Base-by-base conservation (phyloP, 2,329 filamentous ascomycete species). In the Bipolaris oryzae region DNA sequence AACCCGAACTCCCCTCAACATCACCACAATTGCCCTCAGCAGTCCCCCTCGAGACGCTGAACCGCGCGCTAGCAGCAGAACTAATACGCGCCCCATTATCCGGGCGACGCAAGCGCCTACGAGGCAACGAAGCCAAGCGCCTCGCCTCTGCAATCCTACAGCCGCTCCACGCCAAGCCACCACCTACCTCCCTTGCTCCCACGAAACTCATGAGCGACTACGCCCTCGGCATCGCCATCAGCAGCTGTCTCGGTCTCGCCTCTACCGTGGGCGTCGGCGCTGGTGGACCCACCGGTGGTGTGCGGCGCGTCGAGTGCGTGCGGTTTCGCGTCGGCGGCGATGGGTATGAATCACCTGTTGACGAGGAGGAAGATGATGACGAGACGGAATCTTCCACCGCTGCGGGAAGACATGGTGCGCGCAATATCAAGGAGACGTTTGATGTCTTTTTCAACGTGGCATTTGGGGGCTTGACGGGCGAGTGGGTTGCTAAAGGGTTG, bases 61-160 rank as follows among this genome's bases (percentile, higher is more conserved):
- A 81, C 54, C 76, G 80, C 20, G 76, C 76, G 2, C 68, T 82
- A 11, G 77, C 79, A 5, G 77, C 76, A 35, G 79, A 82, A 55
- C 72, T 82, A 3, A 76, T 82, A 20, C 79, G 79, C 18, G 80
- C 79, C 6, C 76, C 77, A 3, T 64, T 82, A 0, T 64, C 67
- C 4, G 79, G 79, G 10, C 74, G 79, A 0, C 63, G 68, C 28
- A 77, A 76, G 55, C 74, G 79, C 13, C 68, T 82, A 6, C 73
- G 74, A 20, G 76, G 79, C 39, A 76, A 77, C 18, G 80, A 82
- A 70, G 79, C 79, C 1, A 81, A 80, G 54, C 72, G 73, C 4
- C 74, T 82, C 7, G 79, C 80, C 3, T 75, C 78, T 10, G 70
- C 77, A 1, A 74, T 82, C n/a, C 67, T 82, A 0, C 62, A 64